These are phyloP conservation scores for Rhizomucor pusillus DNA, from an alignment of 371 early-diverging fungal genomes.

Conservation along the genomic window DNA sequence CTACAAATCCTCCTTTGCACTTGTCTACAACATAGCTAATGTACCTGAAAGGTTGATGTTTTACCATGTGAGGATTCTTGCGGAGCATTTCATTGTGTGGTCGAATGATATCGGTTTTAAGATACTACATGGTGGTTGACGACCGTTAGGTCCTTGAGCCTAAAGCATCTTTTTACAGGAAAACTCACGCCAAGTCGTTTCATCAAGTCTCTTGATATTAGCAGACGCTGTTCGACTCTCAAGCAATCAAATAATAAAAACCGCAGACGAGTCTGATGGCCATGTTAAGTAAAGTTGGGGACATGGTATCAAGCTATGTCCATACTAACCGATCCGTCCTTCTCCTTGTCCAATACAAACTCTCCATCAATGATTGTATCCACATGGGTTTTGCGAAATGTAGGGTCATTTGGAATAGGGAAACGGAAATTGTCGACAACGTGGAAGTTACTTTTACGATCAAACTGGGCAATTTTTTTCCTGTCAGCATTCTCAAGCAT, in stretches of 20 bases:
- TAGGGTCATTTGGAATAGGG: conserved; percentile 55
- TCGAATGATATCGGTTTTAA: conserved; percentile 60
- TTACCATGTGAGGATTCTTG: conserved; percentile 35
- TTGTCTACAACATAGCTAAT: too few species aligned
- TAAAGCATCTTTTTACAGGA: not conserved
- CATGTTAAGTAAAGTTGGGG: not conserved
- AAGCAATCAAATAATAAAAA: conserved; percentile 80
- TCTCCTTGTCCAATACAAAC: conserved; percentile 74
- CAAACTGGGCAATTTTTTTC: conserved; percentile 67
- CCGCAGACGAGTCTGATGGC: conserved; percentile 20
- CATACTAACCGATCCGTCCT: conserved; percentile 54
- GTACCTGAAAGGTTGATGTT: conserved; percentile 65
- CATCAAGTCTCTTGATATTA: conserved; percentile 55
- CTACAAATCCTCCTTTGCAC: not conserved
- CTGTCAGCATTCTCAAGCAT: not conserved
- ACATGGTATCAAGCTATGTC: too few species aligned
- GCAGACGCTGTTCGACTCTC: conserved; percentile 46
- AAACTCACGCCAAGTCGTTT: conserved; percentile 73
- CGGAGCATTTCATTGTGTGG: conserved; percentile 64
- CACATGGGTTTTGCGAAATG: conserved; percentile 52
- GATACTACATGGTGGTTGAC: conserved; percentile 52
- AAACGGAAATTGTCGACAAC: conserved; percentile 64
- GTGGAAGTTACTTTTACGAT: conserved; percentile 83
- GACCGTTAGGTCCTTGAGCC: not conserved
- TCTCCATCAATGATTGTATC: conserved; percentile 92